These are phyloP conservation scores for Colletotrichum sp. DNA, from an alignment of 2,329 filamentous ascomycete genomes.

Conservation along the genomic window DNA sequence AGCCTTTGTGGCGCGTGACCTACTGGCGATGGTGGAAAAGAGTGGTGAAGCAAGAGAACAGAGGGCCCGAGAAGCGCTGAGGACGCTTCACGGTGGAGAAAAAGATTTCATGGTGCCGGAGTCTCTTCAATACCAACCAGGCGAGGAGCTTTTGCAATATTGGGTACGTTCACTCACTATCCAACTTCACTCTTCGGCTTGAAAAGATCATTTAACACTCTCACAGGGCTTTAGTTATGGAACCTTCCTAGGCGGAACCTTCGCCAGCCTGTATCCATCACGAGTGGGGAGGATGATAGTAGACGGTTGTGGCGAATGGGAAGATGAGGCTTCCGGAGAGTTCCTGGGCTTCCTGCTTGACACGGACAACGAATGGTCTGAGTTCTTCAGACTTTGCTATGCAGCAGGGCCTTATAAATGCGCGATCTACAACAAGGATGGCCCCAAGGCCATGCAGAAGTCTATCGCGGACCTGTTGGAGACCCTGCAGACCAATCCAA, in stretches of 20 bases:
- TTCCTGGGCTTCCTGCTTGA: background rate
- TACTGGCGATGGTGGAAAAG: constrained; percentile 47
- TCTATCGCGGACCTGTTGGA: background rate
- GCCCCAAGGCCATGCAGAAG: background rate
- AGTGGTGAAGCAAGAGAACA: constrained; percentile 32
- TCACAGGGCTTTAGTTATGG: constrained; percentile 55
- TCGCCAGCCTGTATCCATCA: constrained; percentile 38
- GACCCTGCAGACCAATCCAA: background rate
- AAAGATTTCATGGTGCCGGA: background rate
- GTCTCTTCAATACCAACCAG: background rate
- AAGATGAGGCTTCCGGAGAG: constrained; percentile 36
- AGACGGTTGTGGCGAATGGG: constrained; percentile 39
- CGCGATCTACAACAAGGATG: background rate
- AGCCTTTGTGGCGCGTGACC: constrained; percentile 45
- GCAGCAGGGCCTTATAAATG: background rate
- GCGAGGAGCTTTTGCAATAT: background rate
- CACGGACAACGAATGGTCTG: background rate
- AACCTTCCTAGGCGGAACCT: constrained; percentile 36
- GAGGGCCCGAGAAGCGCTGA: background rate
- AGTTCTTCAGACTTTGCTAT: background rate
- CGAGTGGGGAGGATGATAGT: constrained; percentile 45
- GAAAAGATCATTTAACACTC: background rate
- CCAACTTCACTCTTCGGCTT: background rate
- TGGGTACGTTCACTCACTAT: background rate
- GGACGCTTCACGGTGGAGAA: background rate